Base-by-base conservation (phyloP, 1,284 basidiomycete species). In the Malassezia globosa region DNA sequence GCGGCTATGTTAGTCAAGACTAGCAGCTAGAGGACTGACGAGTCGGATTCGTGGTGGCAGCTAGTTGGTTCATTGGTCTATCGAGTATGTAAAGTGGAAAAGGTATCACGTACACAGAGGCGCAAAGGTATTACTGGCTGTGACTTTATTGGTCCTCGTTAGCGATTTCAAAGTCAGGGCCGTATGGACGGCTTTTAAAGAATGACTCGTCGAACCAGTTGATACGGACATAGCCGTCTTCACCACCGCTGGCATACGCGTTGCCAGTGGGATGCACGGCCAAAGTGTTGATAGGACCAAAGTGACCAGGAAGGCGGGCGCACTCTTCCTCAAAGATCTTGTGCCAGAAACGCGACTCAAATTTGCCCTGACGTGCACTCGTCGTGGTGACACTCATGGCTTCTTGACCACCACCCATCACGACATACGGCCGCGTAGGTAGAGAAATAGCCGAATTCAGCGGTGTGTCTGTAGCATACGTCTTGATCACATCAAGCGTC, bases 281-380 rank as follows among this genome's bases (percentile, higher is more conserved):
- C 55, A 97, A 84, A 10, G 94, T 96, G 77, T 99, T 97, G 75
- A 96, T 85, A 42, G 94, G 92, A 34, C 92, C 92, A 74, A 95
- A 79, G 60, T 95, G 54, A 45, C 66, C 68, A 1, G 68, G 66
- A 5, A 99, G 88, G 31, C 90, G 81, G 19, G 90, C 88, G 53
- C 95, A 84, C 73, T 97, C 92, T 77, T 97, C 92, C 74, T 96
- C 92, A 64, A 96, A 88, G 36, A 97, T 79, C 69, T 86, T 88
- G 78, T 99, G 92, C 88, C 89, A 97, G 77, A 97, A 96, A 39
- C 90, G 80, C 3, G 89, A 88, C 76, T 97, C 94, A 73, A 99
- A 99, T 74, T 94, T 92, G 34, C 92, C 94, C 72, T 94, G 87
- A 48, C 92, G 81, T 29, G 82, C 73, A 5, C 85, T 87, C 2